Percentiles rank a stretch among this genome's conserved stretches.
Conservation (phyloP, 176 grass and related monocot genomes). For the Chrysopogon serrulatus region DNA sequence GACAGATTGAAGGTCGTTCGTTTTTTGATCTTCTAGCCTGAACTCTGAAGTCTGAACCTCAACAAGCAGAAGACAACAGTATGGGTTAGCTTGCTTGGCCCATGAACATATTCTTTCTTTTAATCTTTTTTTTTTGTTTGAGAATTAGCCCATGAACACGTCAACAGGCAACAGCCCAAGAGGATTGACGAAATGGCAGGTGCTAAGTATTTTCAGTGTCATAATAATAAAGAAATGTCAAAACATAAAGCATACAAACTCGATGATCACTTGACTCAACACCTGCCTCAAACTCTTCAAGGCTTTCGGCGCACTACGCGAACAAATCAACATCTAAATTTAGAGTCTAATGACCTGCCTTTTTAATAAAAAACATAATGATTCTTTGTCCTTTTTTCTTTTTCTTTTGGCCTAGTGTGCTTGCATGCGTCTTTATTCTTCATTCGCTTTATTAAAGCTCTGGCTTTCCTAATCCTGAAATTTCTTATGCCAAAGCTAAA, state of each 20-base stretch:
- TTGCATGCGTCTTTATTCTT: slow-evolving; percentile 5
- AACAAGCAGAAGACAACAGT: not conserved
- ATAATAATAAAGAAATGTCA: not conserved
- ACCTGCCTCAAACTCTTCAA: not conserved
- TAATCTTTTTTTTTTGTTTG: too few species aligned
- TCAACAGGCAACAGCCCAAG: not conserved
- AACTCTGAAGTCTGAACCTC: not conserved
- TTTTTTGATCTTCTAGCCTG: not conserved
- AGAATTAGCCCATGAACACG: too few species aligned
- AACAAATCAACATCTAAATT: not conserved
- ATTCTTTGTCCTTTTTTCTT: not conserved
- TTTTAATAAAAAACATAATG: not conserved
- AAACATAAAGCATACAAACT: not conserved
- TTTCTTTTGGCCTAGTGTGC: not conserved
- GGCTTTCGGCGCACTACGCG: slow-evolving; percentile 14
- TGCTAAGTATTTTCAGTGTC: not conserved
- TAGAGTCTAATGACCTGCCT: not conserved
- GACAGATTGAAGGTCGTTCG: not conserved
- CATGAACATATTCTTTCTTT: not conserved
- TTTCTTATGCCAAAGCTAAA: slow-evolving; percentile 35
- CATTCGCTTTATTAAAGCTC: not conserved
- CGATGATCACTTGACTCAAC: not conserved
- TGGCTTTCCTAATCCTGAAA: not conserved
- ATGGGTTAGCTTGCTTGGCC: not conserved
- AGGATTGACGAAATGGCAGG: not conserved